These are phyloP conservation scores for Astrocystis sublimbata DNA, from an alignment of 495 filamentous ascomycete genomes.

Conservation along the genomic window DNA sequence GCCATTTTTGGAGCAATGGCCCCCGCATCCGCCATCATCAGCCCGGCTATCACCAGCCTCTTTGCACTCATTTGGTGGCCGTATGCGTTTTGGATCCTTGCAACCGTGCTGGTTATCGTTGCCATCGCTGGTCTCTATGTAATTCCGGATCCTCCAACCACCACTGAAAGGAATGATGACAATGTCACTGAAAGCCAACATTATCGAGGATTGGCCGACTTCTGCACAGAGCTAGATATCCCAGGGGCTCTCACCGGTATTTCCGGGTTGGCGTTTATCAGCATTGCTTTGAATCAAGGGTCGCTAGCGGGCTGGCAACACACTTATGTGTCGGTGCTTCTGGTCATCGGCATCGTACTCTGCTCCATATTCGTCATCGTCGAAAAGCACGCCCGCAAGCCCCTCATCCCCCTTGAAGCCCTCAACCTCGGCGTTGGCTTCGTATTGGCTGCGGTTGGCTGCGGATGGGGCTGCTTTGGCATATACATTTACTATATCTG, in stretches of 20 bases:
- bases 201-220: conserved; percentile 17
- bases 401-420: conserved; percentile 57
- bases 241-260: conserved; percentile 55
- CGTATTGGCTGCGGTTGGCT: conserved; percentile 57
- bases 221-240: conserved; percentile 50
- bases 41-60: conserved; percentile 52
- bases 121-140: conserved; percentile 45
- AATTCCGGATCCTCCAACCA: conserved; percentile 56
- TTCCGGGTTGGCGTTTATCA: conserved; percentile 57
- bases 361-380: conserved; percentile 54
- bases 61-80: conserved; percentile 65
- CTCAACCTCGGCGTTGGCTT: conserved; percentile 55
- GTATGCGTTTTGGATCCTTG: conserved; percentile 63
- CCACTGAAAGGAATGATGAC: conserved; percentile 18
- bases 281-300: conserved; percentile 64
- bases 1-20: conserved; percentile 65
- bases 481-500: conserved; percentile 63
- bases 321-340: conserved; percentile 54
- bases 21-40: conserved; percentile 57
- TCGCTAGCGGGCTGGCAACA: conserved; percentile 57
- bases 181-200: background rate
- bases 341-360: conserved; percentile 55
- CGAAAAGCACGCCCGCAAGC: conserved; percentile 49
- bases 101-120: conserved; percentile 46
- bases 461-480: conserved; percentile 65